Base-by-base conservation (phyloP, 2,329 filamentous ascomycete species). In the Aspergillus fructus region DNA sequence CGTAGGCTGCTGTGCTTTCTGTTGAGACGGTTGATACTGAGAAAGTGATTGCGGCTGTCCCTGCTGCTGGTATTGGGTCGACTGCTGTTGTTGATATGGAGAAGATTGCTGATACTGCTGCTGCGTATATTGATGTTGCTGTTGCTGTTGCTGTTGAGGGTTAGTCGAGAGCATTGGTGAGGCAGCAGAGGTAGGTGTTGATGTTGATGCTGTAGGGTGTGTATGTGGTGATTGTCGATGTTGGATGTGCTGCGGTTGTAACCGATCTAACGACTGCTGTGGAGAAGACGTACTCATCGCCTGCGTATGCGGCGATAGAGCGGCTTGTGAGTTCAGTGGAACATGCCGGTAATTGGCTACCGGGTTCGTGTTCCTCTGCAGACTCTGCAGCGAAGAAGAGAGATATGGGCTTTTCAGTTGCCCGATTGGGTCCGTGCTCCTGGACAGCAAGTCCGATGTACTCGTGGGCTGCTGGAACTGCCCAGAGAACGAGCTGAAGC, bases 321-420 rank as follows among this genome's bases (percentile, higher is more conserved):
- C 66, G 1, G 64, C 59, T 33, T 70, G 65, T 15, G 68, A 50
- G 51, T 62, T 68, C 65, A 71, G 68, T 40, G 63, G 62, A 13
- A 67, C 57, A 33, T 68, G 65, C 4, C 69, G 68, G 21, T 70
- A 64, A 56, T 67, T 71, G 17, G 70, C 61, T 60, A 71, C 69
- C 12, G 69, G 64, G 41, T 67, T 71, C 53, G 69, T 70, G 13
- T 63, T 64, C 24, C 70, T 59, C 50, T 72, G 70, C 15, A 71
- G 48, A 21, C 63, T 67, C 42, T 72, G 70, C 42, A 73, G 27
- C 27, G 27, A 30, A 30, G 27, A 55, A 3, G 61, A 64, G 40
- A 64, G 53, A 53, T 66, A 68, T 15, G 64, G 60, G 23, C 65
- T 64, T 42, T 63, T 66, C 33, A 68, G 42, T 50, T 67, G 64